These are phyloP conservation scores for Phoenix dactylifera DNA, from an alignment of 176 grass and related monocot genomes.

Conservation along the genomic window DNA sequence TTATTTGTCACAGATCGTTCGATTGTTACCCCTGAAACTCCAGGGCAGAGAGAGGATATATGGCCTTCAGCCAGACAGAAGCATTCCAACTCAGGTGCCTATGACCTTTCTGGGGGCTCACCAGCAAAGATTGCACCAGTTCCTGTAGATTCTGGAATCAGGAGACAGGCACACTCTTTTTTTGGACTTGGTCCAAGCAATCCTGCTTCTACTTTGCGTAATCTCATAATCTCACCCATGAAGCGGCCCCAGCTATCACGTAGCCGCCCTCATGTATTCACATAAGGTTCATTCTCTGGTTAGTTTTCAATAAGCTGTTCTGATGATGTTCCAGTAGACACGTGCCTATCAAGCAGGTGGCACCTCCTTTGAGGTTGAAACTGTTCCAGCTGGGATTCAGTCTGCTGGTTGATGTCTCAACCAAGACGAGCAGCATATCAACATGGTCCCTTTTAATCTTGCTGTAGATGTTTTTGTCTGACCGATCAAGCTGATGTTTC, in stretches of 20 bases:
- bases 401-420: no score
- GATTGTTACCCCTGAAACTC: conserved; percentile 73
- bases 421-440: background rate
- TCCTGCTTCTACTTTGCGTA: conserved; percentile 34
- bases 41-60: conserved; percentile 59
- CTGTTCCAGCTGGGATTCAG: background rate
- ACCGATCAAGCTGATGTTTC: conserved; percentile 28
- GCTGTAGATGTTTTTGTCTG: conserved; percentile 11
- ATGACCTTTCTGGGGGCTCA: conserved; percentile 46
- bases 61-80: conserved; percentile 48
- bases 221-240: conserved; percentile 57
- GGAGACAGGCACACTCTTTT: conserved; percentile 14
- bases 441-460: background rate
- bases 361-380: background rate
- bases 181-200: conserved; percentile 51
- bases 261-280: conserved; percentile 43
- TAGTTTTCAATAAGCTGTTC: background rate
- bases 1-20: conserved; percentile 57
- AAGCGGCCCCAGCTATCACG: conserved; percentile 38
- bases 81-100: conserved; percentile 28
- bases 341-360: background rate
- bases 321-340: no score
- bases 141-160: conserved; percentile 40
- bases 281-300: conserved; percentile 24
- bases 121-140: conserved; percentile 31